Evolutionary conservation across 495 filamentous ascomycete species (phyloP), one percentile per base, ranked within the genome.

Genomic region (Penicillium canariense): DNA sequence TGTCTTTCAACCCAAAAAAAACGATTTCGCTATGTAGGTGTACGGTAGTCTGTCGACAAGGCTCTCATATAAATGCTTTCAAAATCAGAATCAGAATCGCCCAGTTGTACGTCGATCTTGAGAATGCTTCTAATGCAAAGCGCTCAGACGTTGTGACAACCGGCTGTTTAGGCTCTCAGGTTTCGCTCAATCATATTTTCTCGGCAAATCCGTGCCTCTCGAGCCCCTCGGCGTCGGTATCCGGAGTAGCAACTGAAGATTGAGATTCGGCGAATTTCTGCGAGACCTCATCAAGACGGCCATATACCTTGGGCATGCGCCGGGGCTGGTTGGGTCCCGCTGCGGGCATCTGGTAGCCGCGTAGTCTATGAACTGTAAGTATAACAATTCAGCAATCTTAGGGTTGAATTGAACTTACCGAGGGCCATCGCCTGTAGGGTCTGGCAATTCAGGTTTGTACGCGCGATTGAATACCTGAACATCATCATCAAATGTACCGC

Each of bases 291-390:
- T 84, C 74, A 8, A 87, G 68, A 43, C 71, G 69, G 5, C 73
- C 80, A 72, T 86, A 96, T 0, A 83, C 81, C 5, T 81, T 77
- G 8, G 80, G 76, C 62, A 93, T 91, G 60, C 84, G 87, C 69
- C 80, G 87, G 20, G 73, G 67, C 52, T 87, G 83, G 10, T 79
- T 76, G n/a, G 75, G 69, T n/a, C 84, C 77, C 18, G 84, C 80
- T 45, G 84, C 78, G 63, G 87, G 88, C 55, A 85, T 86, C 60
- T 96, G 88, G 58, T 97, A 95, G 20, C 93, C 93, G 59, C 93
- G 82, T 35, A 91, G 75, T 55, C 85, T 85, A 49, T 27, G 20
- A 10, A 17, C 39, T 26, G 46, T 58, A 52, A 62, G 54, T 20
- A 32, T 23, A 1, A 63, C 63, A 48, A 42, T 42, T 5, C 38